Evolutionary conservation across 176 grass and related monocot species (phyloP), one percentile per base, ranked within the genome.

Genomic region (Pontederia paniculata): DNA sequence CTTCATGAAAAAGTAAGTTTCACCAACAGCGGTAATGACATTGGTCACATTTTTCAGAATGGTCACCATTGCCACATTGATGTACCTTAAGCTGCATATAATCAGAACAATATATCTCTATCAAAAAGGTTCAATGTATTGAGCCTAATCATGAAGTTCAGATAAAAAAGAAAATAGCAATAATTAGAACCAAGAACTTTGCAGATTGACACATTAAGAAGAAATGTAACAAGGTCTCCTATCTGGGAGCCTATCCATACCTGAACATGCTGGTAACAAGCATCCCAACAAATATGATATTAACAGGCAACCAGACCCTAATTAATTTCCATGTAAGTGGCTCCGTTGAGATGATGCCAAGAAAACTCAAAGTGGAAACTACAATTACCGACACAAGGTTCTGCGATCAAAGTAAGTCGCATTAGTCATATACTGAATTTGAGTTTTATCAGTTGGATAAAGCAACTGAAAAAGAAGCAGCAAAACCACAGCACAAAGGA

Each of bases 221-320:
- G 9, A 59, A 59, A 42, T 12, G 43, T 25, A 0, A 17, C 10
- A 44, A 23, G 41, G 42, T 44, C n/a, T 11, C 23, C 43, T 14
- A 15, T 60, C 57, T 55, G 45, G 58, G 55, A 45, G 65, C 64
- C 25, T 58, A n/a, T 43, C 25, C 58, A 68, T 83, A 86, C 90
- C 90, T 96, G 55, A 96, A 96, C 85, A 96, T 96, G 79, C 85
- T 89, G 67, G 85, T 96, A 69, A 86, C 81, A 41, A 96, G 82
- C 85, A 96, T 96, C 63, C 79, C 90, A 44, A 96, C 86, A 84
- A 96, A 89, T 63, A 96, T 89, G 74, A 83, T 63, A 70, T 96
- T 96, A 57, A 89, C 90, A 17, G 90, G 90, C 44, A 89, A 75
- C 90, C 90, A 96, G 64, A 96, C 74, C 67, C 83, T 88, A 52